A percentile compares a stretch with the other conserved stretches of the same genome.
Conservation (phyloP, 441 rosid genomes). For the Mallotus japonicus region DNA sequence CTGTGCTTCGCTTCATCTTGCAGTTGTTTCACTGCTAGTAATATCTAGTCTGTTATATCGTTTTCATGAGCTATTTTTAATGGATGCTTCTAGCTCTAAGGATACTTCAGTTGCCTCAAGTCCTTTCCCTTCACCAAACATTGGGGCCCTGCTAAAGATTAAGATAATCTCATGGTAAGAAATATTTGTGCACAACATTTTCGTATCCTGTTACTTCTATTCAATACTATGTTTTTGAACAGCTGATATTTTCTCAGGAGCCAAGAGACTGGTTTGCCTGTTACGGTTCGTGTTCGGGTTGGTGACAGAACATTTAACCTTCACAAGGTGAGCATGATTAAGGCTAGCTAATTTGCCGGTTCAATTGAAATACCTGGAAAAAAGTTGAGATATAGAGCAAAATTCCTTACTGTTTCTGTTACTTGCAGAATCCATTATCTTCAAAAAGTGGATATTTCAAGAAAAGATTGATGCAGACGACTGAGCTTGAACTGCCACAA, state of each 20-base stretch:
- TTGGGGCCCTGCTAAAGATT: conserved; percentile 62
- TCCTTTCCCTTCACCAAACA: conserved; percentile 63
- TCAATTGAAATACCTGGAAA: background rate
- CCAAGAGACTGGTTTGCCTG: conserved; percentile 81
- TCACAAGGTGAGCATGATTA: conserved; percentile 48
- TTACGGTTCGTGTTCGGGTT: conserved; percentile 49
- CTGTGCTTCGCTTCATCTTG: background rate
- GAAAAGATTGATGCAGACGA: conserved; percentile 39
- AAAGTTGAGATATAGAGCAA: background rate
- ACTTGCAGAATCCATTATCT: conserved; percentile 53
- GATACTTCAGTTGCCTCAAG: conserved; percentile 55
- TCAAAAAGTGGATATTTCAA: conserved; percentile 74
- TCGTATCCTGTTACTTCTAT: too few relatives aligned
- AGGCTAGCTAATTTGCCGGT: background rate
- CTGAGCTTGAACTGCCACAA: conserved; percentile 50
- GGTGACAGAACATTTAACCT: conserved; percentile 54
- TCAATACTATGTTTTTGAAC: background rate
- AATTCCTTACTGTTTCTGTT: background rate
- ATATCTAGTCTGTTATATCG: background rate
- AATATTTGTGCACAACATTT: too few relatives aligned
- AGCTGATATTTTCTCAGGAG: conserved; percentile 42
- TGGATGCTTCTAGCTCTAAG: conserved; percentile 56
- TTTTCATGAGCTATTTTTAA: conserved; percentile 20
- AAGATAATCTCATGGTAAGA: conserved; percentile 66
- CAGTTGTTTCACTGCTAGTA: background rate